phyloP scores from a whole-genome alignment of 192 early-diverging fungal species.

The Coemansia sp. region DNA sequence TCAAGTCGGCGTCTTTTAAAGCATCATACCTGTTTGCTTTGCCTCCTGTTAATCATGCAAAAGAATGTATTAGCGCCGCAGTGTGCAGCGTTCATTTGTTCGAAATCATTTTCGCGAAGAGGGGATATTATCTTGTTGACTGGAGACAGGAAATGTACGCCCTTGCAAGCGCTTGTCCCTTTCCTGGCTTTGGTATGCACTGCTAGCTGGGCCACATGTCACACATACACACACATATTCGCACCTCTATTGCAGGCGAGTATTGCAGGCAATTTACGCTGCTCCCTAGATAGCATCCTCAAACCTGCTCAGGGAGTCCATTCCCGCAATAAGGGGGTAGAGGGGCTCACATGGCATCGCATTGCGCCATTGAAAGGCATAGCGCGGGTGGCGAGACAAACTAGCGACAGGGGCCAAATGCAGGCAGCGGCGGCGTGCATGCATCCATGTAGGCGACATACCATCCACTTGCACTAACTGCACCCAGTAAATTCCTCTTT shows the following conservation, averaged over 20 bases:
- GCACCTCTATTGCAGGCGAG: background rate
- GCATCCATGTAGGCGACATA: constrained; percentile 10
- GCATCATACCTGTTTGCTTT: background rate
- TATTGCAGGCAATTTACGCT: constrained; percentile 15
- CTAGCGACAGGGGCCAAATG: constrained; percentile 9
- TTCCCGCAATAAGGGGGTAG: constrained; percentile 10
- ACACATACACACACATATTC: background rate
- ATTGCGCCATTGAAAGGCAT: constrained; percentile 10
- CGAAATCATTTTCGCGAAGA: background rate
- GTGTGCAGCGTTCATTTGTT: constrained; percentile 5
- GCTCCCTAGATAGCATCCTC: background rate
- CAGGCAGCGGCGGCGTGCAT: constrained; percentile 16
- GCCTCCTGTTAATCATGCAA: background rate
- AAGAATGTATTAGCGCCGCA: constrained; percentile 13
- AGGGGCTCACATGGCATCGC: constrained; percentile 16
- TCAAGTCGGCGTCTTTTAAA: background rate
- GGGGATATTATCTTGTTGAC: background rate
- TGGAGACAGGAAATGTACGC: background rate
- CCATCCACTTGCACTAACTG: constrained; percentile 9
- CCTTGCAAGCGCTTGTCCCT: background rate
- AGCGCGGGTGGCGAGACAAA: constrained; percentile 5
- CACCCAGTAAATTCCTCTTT: constrained; percentile 8
- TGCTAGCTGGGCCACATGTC: constrained; percentile 14
- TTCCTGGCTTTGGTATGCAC: constrained; percentile 10
- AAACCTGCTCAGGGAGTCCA: constrained; percentile 18